These are phyloP conservation scores for Arctostaphylos glauca DNA, from an alignment of 148 eudicot genomes.

Conservation along the genomic window DNA sequence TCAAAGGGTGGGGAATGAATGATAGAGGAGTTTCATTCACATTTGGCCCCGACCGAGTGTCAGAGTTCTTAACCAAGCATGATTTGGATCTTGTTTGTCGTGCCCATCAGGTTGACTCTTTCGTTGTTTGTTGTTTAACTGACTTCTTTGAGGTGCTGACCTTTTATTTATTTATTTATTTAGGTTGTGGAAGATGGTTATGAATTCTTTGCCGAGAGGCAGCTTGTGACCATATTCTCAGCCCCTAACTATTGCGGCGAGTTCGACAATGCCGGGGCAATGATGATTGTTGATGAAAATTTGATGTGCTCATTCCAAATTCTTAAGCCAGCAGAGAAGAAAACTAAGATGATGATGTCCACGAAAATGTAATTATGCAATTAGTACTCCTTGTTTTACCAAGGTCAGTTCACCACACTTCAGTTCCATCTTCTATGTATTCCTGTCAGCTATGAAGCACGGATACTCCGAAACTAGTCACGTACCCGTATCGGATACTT, in stretches of 20 bases:
- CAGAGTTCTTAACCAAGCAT: constrained; percentile 9
- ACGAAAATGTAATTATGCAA: constrained; percentile 10
- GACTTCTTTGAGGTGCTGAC: not conserved
- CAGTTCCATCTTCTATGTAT: not conserved
- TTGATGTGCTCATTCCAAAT: constrained; percentile 13
- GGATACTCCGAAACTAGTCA: no score
- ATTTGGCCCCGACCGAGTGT: constrained; percentile 10
- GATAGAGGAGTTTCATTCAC: constrained; percentile 16
- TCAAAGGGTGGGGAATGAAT: constrained; percentile 11
- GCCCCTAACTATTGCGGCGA: constrained; percentile 12
- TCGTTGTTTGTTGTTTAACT: not conserved
- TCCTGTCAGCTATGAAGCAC: no score
- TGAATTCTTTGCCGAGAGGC: constrained; percentile 9
- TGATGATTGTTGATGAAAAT: constrained; percentile 14
- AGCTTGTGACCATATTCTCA: constrained; percentile 14
- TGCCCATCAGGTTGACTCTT: constrained; percentile 10
- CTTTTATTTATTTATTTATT: not conserved
- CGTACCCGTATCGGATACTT: no score
- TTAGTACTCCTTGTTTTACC: not conserved
- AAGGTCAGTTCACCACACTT: not conserved
- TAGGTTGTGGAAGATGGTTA: constrained; percentile 14
- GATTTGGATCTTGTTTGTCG: constrained; percentile 13
- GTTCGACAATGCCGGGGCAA: constrained; percentile 13
- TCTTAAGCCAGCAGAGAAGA: constrained; percentile 15
- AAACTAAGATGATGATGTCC: constrained; percentile 12